These are phyloP conservation scores for Neophaeococcomyces mojaviensis DNA, from an alignment of 2,329 filamentous ascomycete genomes.

Conservation along the genomic window DNA sequence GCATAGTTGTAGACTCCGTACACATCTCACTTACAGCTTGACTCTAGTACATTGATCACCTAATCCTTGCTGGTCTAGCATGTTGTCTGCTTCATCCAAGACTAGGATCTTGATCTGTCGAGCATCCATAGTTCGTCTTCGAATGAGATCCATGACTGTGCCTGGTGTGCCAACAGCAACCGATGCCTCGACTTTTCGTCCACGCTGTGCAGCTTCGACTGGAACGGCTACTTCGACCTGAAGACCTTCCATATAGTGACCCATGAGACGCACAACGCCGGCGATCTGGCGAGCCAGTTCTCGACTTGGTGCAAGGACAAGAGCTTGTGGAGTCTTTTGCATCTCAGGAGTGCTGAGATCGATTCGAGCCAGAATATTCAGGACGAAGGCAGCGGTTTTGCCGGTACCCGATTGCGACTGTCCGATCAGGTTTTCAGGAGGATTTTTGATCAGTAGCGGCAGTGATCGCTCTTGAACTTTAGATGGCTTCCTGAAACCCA, in stretches of 20 bases:
- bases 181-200: slow-evolving; percentile 62
- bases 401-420: slow-evolving; percentile 99
- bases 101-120: slow-evolving; percentile 72
- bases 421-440: slow-evolving; percentile 89
- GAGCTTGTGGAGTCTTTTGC: slow-evolving; percentile 60
- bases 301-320: slow-evolving; percentile 84
- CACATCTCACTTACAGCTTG: slow-evolving; percentile 59
- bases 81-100: slow-evolving; percentile 96
- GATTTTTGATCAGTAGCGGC: slow-evolving; percentile 76
- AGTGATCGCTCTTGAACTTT: slow-evolving; percentile 96
- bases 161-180: slow-evolving; percentile 91
- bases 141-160: slow-evolving; percentile 81
- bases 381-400: slow-evolving; percentile 93
- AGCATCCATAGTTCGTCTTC: slow-evolving; percentile 64
- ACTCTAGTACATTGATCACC: slow-evolving; percentile 92
- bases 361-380: slow-evolving; percentile 81
- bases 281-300: slow-evolving; percentile 94
- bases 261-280: slow-evolving; percentile 74
- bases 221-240: slow-evolving; percentile 77
- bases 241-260: slow-evolving; percentile 70
- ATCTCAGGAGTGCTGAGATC: slow-evolving; percentile 60
- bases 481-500: slow-evolving; percentile 90
- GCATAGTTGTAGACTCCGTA: slow-evolving; percentile 12
- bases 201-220: slow-evolving; percentile 60
- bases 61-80: slow-evolving; percentile 91